Evolutionary conservation across 2,329 filamentous ascomycete species (phyloP), one percentile per base, ranked within the genome.

Genomic region (Zelopaecilomyces penicillatus): DNA sequence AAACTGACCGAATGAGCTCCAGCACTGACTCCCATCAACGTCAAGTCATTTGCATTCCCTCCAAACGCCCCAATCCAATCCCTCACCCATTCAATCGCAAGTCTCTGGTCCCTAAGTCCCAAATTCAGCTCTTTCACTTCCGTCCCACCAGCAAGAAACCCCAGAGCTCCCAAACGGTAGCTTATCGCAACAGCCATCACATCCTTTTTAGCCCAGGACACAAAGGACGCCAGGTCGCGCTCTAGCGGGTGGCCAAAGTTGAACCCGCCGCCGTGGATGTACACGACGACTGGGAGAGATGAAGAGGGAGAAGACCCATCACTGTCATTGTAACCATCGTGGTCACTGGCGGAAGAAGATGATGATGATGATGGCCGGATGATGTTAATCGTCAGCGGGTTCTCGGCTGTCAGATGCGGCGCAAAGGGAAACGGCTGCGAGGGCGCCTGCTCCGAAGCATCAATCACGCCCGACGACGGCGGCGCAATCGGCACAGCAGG

Each of bases 91-190:
- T 69, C 62, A 26, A 85, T 65, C 9, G 77, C 66, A 10, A 73
- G 54, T 47, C 73, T 68, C 60, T 85, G 80, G 55, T 85, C 82
- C 51, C 71, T 69, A 48, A 85, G 62, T 1, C 83, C 83, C 19
- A 82, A 61, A 53, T 87, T 88, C 42, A 82, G 64, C 34, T 76
- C 52, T 0, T 77, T 80, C 42, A 72, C 72, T 35, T 70, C 70
- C 27, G 69, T 65, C 35, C 31, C 66, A 30, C 76, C 70, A 7
- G 77, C 73, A 29, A 87, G 61, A 62, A 91, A 88, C 0, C 86
- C 86, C 55, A 87, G 68, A 5, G 78, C 74, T 3, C 80, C 79
- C 40, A 86, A 70, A 7, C 83, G 73, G 60, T 85, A 80, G 61
- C 76, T 78, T 57, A 82, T 75, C 57, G 70, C 75, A 41, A 83